Evolutionary conservation across 202 grass and related monocot species (phyloP).

Genomic region (Carex arenaria): DNA sequence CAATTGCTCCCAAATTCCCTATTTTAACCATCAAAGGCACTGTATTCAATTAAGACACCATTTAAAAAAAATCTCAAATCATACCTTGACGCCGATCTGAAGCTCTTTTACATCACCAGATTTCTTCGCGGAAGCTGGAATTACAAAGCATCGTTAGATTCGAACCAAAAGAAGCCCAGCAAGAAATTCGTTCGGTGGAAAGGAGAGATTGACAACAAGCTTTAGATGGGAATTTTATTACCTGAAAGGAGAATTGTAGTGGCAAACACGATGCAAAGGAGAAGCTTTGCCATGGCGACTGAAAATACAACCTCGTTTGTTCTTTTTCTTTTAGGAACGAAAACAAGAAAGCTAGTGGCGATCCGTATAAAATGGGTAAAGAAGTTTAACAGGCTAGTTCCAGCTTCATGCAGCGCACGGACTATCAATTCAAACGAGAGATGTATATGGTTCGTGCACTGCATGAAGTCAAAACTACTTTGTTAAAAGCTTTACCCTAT

Average conservation of each 20-base stretch:
- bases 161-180: background rate
- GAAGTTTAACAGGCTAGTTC: too few species aligned
- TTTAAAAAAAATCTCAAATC: background rate
- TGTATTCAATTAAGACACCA: background rate
- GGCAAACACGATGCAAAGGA: constrained; percentile 17
- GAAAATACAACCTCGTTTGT: background rate
- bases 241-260: constrained; percentile 17
- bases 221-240: background rate
- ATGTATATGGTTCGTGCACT: too few species aligned
- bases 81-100: constrained; percentile 96
- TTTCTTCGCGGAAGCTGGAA: constrained; percentile 74
- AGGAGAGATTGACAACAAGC: background rate
- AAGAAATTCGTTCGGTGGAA: background rate
- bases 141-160: constrained; percentile 2
- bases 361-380: background rate
- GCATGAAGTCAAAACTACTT: too few species aligned
- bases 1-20: background rate
- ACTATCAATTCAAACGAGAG: too few species aligned
- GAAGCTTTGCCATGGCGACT: constrained; percentile 20
- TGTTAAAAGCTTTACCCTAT: too few species aligned
- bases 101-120: constrained; percentile 77
- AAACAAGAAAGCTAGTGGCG: background rate
- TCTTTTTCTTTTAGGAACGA: background rate
- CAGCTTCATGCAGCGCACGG: too few species aligned
- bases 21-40: background rate